phyloP scores from a whole-genome alignment of 495 filamentous ascomycete species.

The Lasiosphaeris hirsuta region DNA sequence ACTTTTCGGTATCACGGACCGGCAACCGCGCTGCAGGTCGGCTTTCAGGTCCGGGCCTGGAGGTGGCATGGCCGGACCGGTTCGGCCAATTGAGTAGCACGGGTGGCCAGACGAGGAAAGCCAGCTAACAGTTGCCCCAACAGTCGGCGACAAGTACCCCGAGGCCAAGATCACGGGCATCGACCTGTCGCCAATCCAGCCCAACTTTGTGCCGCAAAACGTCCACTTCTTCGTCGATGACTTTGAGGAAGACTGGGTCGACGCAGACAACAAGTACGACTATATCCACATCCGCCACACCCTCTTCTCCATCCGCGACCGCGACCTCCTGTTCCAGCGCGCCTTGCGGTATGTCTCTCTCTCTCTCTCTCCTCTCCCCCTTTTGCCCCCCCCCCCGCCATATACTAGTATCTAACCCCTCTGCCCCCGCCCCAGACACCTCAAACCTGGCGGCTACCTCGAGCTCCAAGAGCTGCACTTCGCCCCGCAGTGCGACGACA shows the following conservation, averaged over 20 bases:
- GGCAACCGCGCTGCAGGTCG: not conserved
- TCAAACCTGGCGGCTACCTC: constrained; percentile 53
- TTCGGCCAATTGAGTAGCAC: too few species aligned
- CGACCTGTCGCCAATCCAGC: constrained; percentile 65
- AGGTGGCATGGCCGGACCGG: too few species aligned
- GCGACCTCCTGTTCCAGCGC: constrained; percentile 31
- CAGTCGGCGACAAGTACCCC: constrained; percentile 45
- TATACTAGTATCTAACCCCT: constrained; percentile 9
- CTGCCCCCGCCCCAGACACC: constrained; percentile 32
- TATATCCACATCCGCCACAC: constrained; percentile 54
- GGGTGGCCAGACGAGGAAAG: not conserved
- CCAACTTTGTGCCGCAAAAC: constrained; percentile 54
- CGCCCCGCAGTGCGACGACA: constrained; percentile 43
- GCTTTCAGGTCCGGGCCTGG: too few species aligned
- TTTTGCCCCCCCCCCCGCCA: not conserved
- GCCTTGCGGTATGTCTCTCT: constrained; percentile 37
- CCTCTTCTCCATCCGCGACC: constrained; percentile 44
- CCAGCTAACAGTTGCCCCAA: constrained; percentile 12
- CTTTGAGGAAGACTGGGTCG: constrained; percentile 57
- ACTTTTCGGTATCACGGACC: not conserved
- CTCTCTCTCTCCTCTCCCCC: not conserved
- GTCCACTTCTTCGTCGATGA: constrained; percentile 62
- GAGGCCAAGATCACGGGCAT: constrained; percentile 55
- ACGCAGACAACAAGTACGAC: constrained; percentile 51
- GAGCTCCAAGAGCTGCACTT: constrained; percentile 51